Evolutionary conservation across 1,284 basidiomycete species (phyloP), one percentile per base, ranked within the genome.

Genomic region (Athelia sp.): DNA sequence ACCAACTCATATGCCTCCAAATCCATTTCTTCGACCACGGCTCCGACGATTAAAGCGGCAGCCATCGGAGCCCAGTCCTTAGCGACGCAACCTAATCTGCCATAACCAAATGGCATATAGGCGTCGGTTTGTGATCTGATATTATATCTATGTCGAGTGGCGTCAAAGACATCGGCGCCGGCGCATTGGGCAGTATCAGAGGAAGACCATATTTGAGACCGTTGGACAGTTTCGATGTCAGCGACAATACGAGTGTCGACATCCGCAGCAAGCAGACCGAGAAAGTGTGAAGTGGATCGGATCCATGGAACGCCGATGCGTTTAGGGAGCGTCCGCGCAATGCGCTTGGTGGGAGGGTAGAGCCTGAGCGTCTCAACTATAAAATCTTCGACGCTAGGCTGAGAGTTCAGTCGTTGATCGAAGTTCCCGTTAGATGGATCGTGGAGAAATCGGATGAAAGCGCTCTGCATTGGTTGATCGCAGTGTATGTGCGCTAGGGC

Each of bases 31-130:
- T 69, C 65, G 4, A 78, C 48, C 4, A 79, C 54, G 8, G 65
- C 68, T 0, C 71, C 71, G 4, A 66, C 64, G 31, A 81, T 64
- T 2, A 78, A 54, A 0, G 65, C 79, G 1, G 69, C 73, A 2
- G 74, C 74, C 47, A 73, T 67, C 0, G 76, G 71, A 3, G 73
- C 79, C 70, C 78, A 79, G 2, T 59, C 61, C 17, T 57, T 59
- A 0, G 74, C 79, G 3, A 74, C 64, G 45, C 80, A 82, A 14
- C 60, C 65, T 3, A 73, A 54, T 2, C 54, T 58, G 1, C 70
- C 74, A 42, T 29, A 58, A 54, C 2, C 79, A 79, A 53, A 82
- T 81, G 0, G 73, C 64, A 11, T 74, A 63, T 24, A 67, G 18
- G 36, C 66, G 54, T 29, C 26, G 6, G 26, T 29, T 29, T 29